A percentile compares a stretch with the other conserved stretches of the same genome.
Evolutionary conservation across 2,329 filamentous ascomycete genomes (phyloP).

Genomic region (Knoxdaviesia capensis): DNA sequence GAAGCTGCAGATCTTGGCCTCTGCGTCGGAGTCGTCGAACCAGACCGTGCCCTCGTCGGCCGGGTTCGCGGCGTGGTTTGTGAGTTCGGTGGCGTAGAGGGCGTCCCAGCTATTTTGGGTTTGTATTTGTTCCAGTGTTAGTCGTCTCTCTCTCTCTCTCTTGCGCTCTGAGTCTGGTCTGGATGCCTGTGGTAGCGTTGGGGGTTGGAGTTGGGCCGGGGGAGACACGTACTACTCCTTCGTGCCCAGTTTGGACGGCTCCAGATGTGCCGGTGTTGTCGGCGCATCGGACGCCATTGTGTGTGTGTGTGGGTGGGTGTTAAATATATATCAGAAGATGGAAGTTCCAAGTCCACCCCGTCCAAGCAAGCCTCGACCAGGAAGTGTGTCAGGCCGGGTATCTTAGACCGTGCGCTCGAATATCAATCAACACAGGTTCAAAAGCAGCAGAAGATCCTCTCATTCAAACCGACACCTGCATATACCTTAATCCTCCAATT

Average conservation of each 20-base stretch:
- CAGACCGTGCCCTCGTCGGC: conserved; percentile 75
- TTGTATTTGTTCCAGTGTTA: background rate
- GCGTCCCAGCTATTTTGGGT: conserved; percentile 43
- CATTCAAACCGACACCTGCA: too few species aligned
- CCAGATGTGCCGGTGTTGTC: conserved; percentile 40
- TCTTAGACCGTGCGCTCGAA: too few species aligned
- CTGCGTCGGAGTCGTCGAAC: conserved; percentile 88
- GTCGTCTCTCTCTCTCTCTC: background rate
- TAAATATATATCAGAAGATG: too few species aligned
- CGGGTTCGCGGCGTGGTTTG: conserved; percentile 52
- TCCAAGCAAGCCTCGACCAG: too few species aligned
- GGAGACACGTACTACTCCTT: conserved; percentile 58
- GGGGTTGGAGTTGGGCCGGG: conserved; percentile 1
- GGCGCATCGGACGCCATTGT: conserved; percentile 1
- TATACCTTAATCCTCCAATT: too few species aligned
- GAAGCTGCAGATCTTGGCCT: conserved; percentile 58
- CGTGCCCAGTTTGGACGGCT: conserved; percentile 64
- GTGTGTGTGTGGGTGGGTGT: background rate
- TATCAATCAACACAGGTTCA: too few species aligned
- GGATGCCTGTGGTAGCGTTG: background rate
- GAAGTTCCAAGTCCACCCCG: too few species aligned
- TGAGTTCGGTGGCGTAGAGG: conserved; percentile 50
- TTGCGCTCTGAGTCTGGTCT: too few species aligned
- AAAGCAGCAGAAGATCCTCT: too few species aligned
- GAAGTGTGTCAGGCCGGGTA: too few species aligned